A percentile compares a stretch with the other conserved stretches of the same genome.
These are phyloP conservation scores for Aspergillus eucalypticola DNA, from an alignment of 2,329 filamentous ascomycete genomes.

Conservation along the genomic window DNA sequence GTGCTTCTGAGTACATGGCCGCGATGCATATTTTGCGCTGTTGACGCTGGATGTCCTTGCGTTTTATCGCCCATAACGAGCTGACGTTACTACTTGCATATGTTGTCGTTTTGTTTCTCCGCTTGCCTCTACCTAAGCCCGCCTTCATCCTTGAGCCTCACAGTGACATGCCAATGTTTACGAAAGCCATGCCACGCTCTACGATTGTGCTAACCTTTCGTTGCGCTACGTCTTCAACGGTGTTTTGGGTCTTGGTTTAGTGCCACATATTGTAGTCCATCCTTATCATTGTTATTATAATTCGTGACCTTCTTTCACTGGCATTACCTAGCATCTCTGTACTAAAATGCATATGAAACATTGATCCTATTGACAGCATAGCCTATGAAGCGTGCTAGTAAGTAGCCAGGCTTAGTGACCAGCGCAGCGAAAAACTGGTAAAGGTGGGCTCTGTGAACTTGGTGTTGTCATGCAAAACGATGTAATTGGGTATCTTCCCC, in stretches of 20 bases:
- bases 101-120: conserved; percentile 5
- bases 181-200: conserved; percentile 5
- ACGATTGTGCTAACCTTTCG: conserved; percentile 3
- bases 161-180: conserved; percentile 1
- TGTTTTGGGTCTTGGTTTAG: conserved; percentile 16
- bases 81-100: not conserved
- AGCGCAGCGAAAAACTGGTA: not conserved
- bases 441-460: not conserved
- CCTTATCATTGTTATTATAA: not conserved
- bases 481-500: conserved; percentile 22
- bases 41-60: conserved; percentile 8
- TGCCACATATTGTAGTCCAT: not conserved
- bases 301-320: not conserved
- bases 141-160: not conserved
- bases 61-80: not conserved
- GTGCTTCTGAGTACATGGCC: not conserved
- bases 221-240: conserved; percentile 14
- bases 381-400: not conserved
- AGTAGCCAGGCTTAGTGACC: not conserved
- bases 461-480: conserved; percentile 1
- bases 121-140: not conserved
- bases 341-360: conserved; percentile 2
- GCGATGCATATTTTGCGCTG: not conserved
- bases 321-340: conserved; percentile 10
- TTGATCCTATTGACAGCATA: not conserved